A percentile compares a stretch with the other conserved stretches of the same genome.
Evolutionary conservation across 2,329 filamentous ascomycete genomes (phyloP).

Genomic region (Sordariomycetes sp.): DNA sequence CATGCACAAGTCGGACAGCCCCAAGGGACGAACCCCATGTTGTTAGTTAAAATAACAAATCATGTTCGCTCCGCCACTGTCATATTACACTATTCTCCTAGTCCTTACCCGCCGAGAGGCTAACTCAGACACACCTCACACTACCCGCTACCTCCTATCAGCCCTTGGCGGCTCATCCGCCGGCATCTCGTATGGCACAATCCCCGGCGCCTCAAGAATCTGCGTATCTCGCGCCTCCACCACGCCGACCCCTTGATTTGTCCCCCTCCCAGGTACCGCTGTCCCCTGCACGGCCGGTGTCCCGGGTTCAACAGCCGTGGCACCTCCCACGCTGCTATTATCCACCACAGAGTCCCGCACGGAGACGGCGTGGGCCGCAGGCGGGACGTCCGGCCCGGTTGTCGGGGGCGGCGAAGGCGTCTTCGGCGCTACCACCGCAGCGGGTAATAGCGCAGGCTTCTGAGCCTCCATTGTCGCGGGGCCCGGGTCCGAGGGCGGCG

Average conservation of each 20-base stretch:
- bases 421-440: background rate
- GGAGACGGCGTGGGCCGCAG: background rate
- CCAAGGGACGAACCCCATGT: too few relatives aligned
- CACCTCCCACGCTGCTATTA: background rate
- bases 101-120: background rate
- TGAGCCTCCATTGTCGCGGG: background rate
- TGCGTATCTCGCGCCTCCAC: background rate
- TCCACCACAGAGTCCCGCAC: too few relatives aligned
- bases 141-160: background rate
- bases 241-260: background rate
- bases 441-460: background rate
- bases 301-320: background rate
- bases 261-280: background rate
- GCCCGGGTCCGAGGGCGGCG: background rate
- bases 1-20: too few relatives aligned
- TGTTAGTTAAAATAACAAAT: too few relatives aligned
- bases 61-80: too few relatives aligned
- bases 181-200: conserved; percentile 2
- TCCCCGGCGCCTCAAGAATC: background rate
- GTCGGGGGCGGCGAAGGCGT: background rate
- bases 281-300: background rate
- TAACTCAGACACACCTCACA: background rate
- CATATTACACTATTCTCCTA: background rate
- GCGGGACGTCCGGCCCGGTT: background rate
- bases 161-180: background rate